phyloP scores from a whole-genome alignment of 1,139 yeast species.

The Zhuliangozyma blackwelliae region DNA sequence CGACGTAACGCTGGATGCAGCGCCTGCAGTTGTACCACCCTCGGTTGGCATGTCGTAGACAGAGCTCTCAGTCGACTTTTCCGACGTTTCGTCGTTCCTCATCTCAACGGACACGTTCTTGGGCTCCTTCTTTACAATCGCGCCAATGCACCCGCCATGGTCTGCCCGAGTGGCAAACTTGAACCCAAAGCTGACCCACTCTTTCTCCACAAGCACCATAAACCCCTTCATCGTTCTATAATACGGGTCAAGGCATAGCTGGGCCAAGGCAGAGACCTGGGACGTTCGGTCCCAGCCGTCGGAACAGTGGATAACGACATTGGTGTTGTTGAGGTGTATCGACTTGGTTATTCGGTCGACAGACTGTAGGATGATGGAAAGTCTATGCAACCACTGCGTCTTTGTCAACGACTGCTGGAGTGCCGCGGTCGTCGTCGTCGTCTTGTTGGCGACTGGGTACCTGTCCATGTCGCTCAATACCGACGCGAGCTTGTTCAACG shows the following conservation, averaged over 20 bases:
- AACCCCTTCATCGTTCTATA: constrained; percentile 86
- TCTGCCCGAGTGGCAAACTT: constrained; percentile 82
- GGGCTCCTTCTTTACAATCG: constrained; percentile 22
- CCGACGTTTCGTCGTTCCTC: constrained; percentile 10
- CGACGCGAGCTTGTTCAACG: constrained; percentile 59
- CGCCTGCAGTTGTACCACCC: constrained; percentile 8
- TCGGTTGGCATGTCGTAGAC: constrained; percentile 6
- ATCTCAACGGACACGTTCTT: constrained; percentile 5
- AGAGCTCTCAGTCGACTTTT: constrained; percentile 12
- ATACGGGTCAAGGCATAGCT: constrained; percentile 85
- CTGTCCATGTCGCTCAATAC: constrained; percentile 68
- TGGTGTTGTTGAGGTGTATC: constrained; percentile 75
- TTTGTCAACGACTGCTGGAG: constrained; percentile 49
- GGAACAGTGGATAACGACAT: constrained; percentile 85
- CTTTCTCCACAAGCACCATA: constrained; percentile 81
- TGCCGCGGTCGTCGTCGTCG: constrained; percentile 15
- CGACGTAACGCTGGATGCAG: constrained; percentile 17
- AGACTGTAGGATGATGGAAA: constrained; percentile 66
- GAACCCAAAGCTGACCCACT: constrained; percentile 94
- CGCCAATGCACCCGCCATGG: constrained; percentile 53
- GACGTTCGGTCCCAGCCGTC: constrained; percentile 99
- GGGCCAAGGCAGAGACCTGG: constrained; percentile 79
- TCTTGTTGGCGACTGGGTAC: constrained; percentile 22
- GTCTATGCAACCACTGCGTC: constrained; percentile 77
- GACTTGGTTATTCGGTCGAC: constrained; percentile 77